Percentiles rank a stretch among this genome's conserved stretches.
Evolutionary conservation across 176 grass and related monocot genomes (phyloP).

Genomic region (Poa pratensis): DNA sequence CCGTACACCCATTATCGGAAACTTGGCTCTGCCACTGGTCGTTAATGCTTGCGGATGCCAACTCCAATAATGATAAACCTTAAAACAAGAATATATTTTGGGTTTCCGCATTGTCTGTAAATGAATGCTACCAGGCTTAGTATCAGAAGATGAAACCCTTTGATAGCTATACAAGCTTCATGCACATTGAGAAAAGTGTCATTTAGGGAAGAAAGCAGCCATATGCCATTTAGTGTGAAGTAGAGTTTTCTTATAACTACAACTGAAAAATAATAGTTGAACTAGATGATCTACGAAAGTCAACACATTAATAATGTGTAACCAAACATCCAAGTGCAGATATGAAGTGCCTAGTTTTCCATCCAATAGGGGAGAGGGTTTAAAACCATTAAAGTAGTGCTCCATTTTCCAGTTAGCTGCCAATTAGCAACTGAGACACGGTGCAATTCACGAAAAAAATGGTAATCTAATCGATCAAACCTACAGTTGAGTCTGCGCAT

Average conservation of each 20-base stretch:
- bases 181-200: background rate
- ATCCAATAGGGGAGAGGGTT: background rate
- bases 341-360: constrained; percentile 21
- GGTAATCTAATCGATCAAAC: background rate
- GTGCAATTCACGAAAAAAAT: background rate
- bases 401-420: background rate
- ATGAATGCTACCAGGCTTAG: background rate
- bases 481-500: background rate
- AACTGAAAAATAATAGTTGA: background rate
- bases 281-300: background rate
- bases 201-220: constrained; percentile 12
- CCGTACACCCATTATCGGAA: too few species aligned
- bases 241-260: background rate
- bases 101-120: background rate
- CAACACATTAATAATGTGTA: constrained; percentile 9
- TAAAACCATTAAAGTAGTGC: background rate
- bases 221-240: background rate
- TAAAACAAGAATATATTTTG: background rate
- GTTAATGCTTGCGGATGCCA: background rate
- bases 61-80: background rate
- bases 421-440: background rate
- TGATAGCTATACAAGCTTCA: background rate
- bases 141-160: background rate
- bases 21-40: too few species aligned
- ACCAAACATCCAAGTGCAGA: constrained; percentile 22